Conservation (phyloP, 495 filamentous ascomycete species). For the Massariosphaeria phaeospora region DNA sequence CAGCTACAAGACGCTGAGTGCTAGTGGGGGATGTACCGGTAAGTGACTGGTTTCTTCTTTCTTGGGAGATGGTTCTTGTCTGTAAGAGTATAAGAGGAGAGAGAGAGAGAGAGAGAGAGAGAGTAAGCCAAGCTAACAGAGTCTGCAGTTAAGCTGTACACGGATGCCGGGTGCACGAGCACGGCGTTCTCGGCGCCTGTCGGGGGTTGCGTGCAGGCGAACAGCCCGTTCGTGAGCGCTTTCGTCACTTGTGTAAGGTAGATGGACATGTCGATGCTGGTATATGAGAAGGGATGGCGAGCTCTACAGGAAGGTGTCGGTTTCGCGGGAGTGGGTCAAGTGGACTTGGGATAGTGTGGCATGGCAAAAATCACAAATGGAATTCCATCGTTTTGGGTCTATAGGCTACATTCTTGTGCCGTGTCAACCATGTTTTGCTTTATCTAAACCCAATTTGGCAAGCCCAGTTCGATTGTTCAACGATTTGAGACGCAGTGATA, state of each 20-base stretch:
- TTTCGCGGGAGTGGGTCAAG: too few species aligned
- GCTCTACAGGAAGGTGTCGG: too few species aligned
- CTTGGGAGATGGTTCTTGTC: too few species aligned
- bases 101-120: neutral
- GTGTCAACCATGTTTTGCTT: too few species aligned
- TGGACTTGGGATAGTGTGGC: too few species aligned
- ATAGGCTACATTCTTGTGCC: too few species aligned
- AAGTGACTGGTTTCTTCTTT: slow-evolving; percentile 3
- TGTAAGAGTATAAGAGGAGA: neutral
- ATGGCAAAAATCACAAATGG: too few species aligned
- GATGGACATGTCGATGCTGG: neutral
- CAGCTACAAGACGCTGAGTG: slow-evolving; percentile 2
- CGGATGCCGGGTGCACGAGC: neutral
- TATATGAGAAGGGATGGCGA: neutral
- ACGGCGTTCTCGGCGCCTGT: neutral
- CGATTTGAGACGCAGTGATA: too few species aligned
- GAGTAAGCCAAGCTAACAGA: neutral
- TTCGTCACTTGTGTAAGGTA: slow-evolving; percentile 13
- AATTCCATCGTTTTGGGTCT: too few species aligned
- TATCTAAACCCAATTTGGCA: too few species aligned
- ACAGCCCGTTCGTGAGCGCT: slow-evolving; percentile 2
- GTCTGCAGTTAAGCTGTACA: slow-evolving; percentile 8
- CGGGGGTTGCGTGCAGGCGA: slow-evolving; percentile 5
- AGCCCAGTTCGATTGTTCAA: too few species aligned
- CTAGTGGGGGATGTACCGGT: slow-evolving; percentile 10